A percentile compares a stretch with the other conserved stretches of the same genome.
phyloP scores from a whole-genome alignment of 306 rosid species.

The Prunus padus region DNA sequence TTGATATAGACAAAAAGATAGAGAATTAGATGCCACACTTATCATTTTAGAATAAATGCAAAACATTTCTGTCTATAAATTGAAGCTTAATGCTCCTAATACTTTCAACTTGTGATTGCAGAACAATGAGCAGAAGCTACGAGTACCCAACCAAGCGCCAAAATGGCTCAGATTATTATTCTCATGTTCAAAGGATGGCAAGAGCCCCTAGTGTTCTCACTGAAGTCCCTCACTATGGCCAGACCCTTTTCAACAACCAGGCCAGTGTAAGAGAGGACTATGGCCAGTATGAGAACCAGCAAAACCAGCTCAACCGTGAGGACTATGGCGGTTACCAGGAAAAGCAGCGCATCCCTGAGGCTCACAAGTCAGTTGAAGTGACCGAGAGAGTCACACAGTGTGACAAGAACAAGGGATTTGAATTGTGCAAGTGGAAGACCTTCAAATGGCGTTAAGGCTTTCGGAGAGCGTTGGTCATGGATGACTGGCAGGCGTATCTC shows the following conservation, averaged over 20 bases:
- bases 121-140: conserved; percentile 17
- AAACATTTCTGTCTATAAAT: conserved; percentile 20
- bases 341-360: conserved; percentile 16
- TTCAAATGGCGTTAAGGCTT: conserved; percentile 7
- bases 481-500: conserved; percentile 15
- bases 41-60: conserved; percentile 25
- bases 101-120: neutral
- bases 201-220: conserved; percentile 33
- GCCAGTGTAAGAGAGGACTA: neutral
- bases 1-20: conserved; percentile 13
- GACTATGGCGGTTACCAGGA: neutral
- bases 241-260: conserved; percentile 23
- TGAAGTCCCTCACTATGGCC: conserved; percentile 37
- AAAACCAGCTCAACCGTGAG: too few relatives aligned
- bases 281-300: too few relatives aligned
- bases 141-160: conserved; percentile 12
- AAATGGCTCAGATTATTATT: conserved; percentile 25
- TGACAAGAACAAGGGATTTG: conserved; percentile 26
- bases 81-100: neutral
- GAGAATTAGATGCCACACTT: conserved; percentile 17
- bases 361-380: conserved; percentile 38
- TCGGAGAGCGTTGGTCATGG: neutral
- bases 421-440: conserved; percentile 33
- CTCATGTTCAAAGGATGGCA: conserved; percentile 24
- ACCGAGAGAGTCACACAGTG: conserved; percentile 25